Conservation (phyloP, 306 rosid genomes). For the Glycine latifolia region DNA sequence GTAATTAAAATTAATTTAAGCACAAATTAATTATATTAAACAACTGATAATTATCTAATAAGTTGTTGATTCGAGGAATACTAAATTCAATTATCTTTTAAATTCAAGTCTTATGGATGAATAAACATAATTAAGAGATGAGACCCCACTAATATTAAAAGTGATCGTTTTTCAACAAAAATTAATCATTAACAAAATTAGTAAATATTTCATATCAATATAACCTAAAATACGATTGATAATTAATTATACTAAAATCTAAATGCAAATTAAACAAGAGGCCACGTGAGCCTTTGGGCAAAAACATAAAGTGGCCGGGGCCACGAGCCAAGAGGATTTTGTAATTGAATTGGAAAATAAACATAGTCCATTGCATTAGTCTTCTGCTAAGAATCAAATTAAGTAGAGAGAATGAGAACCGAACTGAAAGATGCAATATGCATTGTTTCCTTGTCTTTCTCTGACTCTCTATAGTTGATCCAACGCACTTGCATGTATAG, state of each 20-base stretch:
- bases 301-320: neutral
- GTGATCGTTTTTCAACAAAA: no score
- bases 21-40: neutral
- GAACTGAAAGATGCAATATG: neutral
- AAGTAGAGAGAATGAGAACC: neutral
- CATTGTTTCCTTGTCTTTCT: neutral
- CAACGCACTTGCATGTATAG: neutral
- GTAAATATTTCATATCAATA: no score
- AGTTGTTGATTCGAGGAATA: no score
- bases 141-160: no score
- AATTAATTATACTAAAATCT: neutral
- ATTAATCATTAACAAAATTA: no score
- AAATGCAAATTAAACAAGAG: neutral
- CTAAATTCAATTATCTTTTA: no score
- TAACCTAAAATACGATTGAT: neutral
- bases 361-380: neutral
- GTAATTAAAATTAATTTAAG: neutral
- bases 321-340: neutral
- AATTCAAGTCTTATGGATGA: no score
- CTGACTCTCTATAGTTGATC: neutral
- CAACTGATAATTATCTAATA: neutral
- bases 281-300: neutral
- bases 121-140: no score
- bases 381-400: neutral
- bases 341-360: neutral